Evolutionary conservation across 768 basidiomycete genomes (phyloP).

Genomic region (Lentinula boryana): DNA sequence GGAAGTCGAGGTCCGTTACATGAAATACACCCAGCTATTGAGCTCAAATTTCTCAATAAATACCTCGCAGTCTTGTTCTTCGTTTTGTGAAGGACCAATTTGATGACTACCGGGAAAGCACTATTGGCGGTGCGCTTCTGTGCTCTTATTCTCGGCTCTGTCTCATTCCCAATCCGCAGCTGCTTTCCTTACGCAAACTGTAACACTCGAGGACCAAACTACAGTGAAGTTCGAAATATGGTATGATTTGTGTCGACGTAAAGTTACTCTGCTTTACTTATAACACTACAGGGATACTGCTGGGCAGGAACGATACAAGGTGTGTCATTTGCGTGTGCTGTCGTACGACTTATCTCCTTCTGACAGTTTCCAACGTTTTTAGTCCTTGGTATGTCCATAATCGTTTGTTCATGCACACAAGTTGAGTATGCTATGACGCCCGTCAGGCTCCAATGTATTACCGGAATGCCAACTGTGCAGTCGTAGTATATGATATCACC

Average conservation of each 20-base stretch:
- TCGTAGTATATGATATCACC: slow-evolving; percentile 96
- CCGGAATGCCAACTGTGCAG: slow-evolving; percentile 89
- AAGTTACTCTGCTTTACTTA: slow-evolving; percentile 8
- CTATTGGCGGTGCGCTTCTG: slow-evolving; percentile 66
- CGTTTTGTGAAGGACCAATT: slow-evolving; percentile 97
- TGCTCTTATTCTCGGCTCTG: slow-evolving; percentile 8
- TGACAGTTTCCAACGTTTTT: slow-evolving; percentile 27
- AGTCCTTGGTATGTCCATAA: slow-evolving; percentile 38
- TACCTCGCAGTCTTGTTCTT: slow-evolving; percentile 69
- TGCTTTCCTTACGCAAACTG: slow-evolving; percentile 97
- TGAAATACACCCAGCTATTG: neutral
- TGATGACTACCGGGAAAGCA: slow-evolving; percentile 92
- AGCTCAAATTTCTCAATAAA: neutral
- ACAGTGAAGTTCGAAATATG: slow-evolving; percentile 98
- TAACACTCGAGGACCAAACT: slow-evolving; percentile 81
- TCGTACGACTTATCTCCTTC: slow-evolving; percentile 7
- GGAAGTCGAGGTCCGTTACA: slow-evolving; percentile 76
- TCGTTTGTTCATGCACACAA: neutral
- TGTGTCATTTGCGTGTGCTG: slow-evolving; percentile 19
- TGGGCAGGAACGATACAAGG: slow-evolving; percentile 94
- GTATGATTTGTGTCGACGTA: slow-evolving; percentile 33
- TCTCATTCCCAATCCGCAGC: slow-evolving; percentile 40
- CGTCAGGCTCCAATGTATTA: slow-evolving; percentile 92
- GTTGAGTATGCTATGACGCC: slow-evolving; percentile 6
- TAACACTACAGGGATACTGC: slow-evolving; percentile 75